phyloP scores from a whole-genome alignment of 2,329 filamentous ascomycete genomes.

The Sordariomycetes sp. region DNA sequence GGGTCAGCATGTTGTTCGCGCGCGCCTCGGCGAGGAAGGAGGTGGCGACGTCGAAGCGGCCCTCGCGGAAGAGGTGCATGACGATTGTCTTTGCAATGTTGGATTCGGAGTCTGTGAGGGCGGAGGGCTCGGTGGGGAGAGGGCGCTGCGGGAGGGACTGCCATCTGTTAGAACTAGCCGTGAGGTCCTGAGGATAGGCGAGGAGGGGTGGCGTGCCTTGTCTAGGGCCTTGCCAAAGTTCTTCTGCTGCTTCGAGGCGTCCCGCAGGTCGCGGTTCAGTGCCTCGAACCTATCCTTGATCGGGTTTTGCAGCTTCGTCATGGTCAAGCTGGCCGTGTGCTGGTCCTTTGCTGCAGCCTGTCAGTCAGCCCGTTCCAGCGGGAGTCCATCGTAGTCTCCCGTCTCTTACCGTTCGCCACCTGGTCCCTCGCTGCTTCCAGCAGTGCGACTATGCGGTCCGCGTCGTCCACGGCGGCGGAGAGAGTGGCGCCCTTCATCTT shows the following conservation, averaged over 20 bases:
- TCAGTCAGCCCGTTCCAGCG: neutral
- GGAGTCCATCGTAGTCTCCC: slow-evolving; percentile 1
- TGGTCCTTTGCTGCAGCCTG: slow-evolving; percentile 41
- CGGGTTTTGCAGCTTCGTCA: slow-evolving; percentile 77
- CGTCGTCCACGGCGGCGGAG: slow-evolving; percentile 59
- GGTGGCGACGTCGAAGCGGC: slow-evolving; percentile 77
- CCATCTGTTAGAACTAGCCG: neutral
- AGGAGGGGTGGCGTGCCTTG: slow-evolving; percentile 39
- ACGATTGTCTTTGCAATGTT: slow-evolving; percentile 88
- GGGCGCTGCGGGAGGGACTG: slow-evolving; percentile 34
- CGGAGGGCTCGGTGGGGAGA: slow-evolving; percentile 61
- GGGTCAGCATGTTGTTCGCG: neutral
- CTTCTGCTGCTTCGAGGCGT: slow-evolving; percentile 69
- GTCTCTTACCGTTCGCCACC: slow-evolving; percentile 51
- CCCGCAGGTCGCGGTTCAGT: slow-evolving; percentile 69
- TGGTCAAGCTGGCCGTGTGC: slow-evolving; percentile 55
- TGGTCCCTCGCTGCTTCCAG: slow-evolving; percentile 61
- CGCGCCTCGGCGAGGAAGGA: slow-evolving; percentile 66
- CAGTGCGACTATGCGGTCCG: slow-evolving; percentile 70
- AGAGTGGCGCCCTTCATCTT: slow-evolving; percentile 58
- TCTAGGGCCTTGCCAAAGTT: slow-evolving; percentile 78
- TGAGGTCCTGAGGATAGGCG: neutral
- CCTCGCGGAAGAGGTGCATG: slow-evolving; percentile 92
- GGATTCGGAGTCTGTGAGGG: slow-evolving; percentile 42
- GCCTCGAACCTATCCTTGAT: slow-evolving; percentile 70